Evolutionary conservation across 257 asterid species (phyloP).

Genomic region (Solanum stenotomum): DNA sequence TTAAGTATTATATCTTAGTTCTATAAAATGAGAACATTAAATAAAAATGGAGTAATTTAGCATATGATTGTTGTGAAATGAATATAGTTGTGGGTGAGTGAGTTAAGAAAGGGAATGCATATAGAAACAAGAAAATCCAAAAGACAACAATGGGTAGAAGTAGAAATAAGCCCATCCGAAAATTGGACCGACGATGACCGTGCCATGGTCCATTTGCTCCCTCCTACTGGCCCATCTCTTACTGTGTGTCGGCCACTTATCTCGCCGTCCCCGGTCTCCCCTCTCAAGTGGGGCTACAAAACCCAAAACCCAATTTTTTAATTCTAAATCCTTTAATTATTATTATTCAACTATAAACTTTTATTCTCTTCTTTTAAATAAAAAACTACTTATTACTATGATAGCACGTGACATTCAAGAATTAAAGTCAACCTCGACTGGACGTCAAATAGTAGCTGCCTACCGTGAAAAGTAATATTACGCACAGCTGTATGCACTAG

Average conservation of each 20-base stretch:
- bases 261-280: slow-evolving; percentile 5
- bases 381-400: background rate
- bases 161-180: background rate
- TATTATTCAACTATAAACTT: background rate
- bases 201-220: slow-evolving; percentile 8
- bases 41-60: background rate
- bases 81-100: background rate
- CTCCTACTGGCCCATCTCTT: background rate
- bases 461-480: background rate
- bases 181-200: background rate
- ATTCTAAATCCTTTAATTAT: background rate
- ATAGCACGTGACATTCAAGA: background rate
- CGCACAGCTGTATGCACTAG: background rate
- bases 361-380: background rate
- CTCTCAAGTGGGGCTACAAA: slow-evolving; percentile 5
- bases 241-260: slow-evolving; percentile 5
- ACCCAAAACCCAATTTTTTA: background rate
- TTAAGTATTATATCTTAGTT: background rate
- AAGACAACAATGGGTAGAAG: background rate
- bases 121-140: background rate
- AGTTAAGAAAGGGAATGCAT: background rate
- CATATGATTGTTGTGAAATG: background rate
- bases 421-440: background rate
- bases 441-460: background rate
- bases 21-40: background rate